A percentile compares a stretch with the other conserved stretches of the same genome.
Evolutionary conservation across 2,329 filamentous ascomycete species (phyloP).

Genomic region (Aspergillus pseudotamarii): DNA sequence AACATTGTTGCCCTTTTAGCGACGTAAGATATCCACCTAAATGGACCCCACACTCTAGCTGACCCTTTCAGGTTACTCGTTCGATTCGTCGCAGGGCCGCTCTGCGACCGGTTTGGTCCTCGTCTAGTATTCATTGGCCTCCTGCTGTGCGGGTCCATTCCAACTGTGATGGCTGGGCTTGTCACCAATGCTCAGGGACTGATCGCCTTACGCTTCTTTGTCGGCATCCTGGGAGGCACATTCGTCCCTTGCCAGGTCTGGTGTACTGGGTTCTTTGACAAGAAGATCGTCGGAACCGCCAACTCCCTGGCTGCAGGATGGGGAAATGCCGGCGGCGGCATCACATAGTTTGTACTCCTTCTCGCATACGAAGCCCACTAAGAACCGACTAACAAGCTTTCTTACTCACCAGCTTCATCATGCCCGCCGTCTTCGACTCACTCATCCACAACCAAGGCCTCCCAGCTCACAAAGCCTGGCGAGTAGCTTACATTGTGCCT

Average conservation of each 20-base stretch:
- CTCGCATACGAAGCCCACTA: background rate
- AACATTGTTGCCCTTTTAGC: slow-evolving; percentile 82
- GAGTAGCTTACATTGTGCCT: slow-evolving; percentile 81
- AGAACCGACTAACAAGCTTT: slow-evolving; percentile 6
- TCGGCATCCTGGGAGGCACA: slow-evolving; percentile 47
- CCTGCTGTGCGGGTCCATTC: slow-evolving; percentile 76
- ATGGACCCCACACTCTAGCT: background rate
- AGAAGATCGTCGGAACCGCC: slow-evolving; percentile 85
- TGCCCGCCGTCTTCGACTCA: slow-evolving; percentile 86
- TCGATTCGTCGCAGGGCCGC: slow-evolving; percentile 74
- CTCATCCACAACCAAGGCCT: slow-evolving; percentile 64
- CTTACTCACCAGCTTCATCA: slow-evolving; percentile 63
- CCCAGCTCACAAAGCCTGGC: slow-evolving; percentile 72
- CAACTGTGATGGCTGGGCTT: slow-evolving; percentile 78
- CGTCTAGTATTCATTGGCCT: slow-evolving; percentile 77
- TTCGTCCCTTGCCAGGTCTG: slow-evolving; percentile 76
- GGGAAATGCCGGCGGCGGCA: slow-evolving; percentile 85
- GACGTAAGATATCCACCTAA: slow-evolving; percentile 52
- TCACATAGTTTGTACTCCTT: slow-evolving; percentile 65
- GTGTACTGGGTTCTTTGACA: slow-evolving; percentile 92
- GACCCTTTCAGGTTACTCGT: slow-evolving; percentile 63
- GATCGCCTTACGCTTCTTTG: slow-evolving; percentile 48
- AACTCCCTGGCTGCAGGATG: slow-evolving; percentile 84
- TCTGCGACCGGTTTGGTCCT: slow-evolving; percentile 84
- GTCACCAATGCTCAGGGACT: slow-evolving; percentile 64